Evolutionary conservation across 495 filamentous ascomycete genomes (phyloP), one percentile per base, ranked within the genome.

Genomic region (Hypomontagnella monticulosa): DNA sequence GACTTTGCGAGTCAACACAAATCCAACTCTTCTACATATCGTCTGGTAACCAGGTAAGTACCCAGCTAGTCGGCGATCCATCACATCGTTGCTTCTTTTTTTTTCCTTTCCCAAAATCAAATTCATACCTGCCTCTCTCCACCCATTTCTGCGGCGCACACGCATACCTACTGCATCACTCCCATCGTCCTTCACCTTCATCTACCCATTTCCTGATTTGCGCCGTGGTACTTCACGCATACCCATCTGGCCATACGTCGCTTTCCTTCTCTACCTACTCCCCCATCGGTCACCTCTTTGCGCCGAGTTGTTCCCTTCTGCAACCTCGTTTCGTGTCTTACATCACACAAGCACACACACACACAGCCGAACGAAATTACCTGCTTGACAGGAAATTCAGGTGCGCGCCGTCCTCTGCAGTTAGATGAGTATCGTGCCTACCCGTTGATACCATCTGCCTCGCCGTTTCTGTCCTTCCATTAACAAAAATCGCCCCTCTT

Each of bases 261-360:
- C 11, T 38, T 12, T 38, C n/a, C 9, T 50, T 14, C 15, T 19
- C 40, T 32, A 37, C 12, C 30, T 27, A 15, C 50, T 48, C 23
- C 46, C 14, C 48, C 57, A 11, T 27, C 34, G 20, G 42, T 50
- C 41, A 49, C 54, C 43, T 58, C 32, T 51, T 4, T 42, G 19
- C 20, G 33, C 10, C 12, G 27, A 50, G n/a, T 16, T 56, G 40
- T 56, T 42, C 14, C 47, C 1, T 38, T 36, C 60, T 60, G 50
- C 43, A 40, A 41, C 43, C 48, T 61, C 38, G 58, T 63, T 63
- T 63, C 65, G 59, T 60, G 65, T 68, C 23, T 51, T 68, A 68
- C 65, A 49, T 68, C 6, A 53, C 65, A 68, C 65, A 68, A 63
- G 38, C 42, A 60, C 59, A 60, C 47, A 44, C 55, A 42, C 41